Percentiles rank a stretch among this genome's conserved stretches.
phyloP scores from a whole-genome alignment of 1,284 basidiomycete species.

The Waitea zeae region DNA sequence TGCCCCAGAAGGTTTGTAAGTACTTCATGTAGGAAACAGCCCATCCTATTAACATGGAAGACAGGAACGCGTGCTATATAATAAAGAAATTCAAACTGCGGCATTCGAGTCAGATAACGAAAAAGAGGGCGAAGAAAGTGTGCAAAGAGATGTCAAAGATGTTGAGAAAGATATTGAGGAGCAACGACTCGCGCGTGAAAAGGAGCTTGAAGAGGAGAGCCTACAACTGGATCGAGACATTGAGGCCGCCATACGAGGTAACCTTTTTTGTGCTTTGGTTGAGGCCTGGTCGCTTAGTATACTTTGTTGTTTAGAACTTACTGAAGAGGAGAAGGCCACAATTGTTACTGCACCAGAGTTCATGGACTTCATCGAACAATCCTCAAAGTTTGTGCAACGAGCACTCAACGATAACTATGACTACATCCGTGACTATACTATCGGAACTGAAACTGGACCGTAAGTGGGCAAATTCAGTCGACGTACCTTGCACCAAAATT shows the following conservation, averaged over 20 bases:
- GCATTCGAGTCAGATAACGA: constrained; percentile 32
- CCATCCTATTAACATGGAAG: constrained; percentile 2
- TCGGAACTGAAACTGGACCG: constrained; percentile 63
- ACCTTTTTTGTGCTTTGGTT: constrained; percentile 9
- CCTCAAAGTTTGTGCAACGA: constrained; percentile 89
- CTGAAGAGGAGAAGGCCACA: constrained; percentile 67
- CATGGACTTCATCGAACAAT: constrained; percentile 83
- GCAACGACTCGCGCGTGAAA: constrained; percentile 53
- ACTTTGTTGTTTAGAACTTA: constrained; percentile 61
- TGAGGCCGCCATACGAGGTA: constrained; percentile 67
- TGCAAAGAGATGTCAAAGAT: constrained; percentile 50
- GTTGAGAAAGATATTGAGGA: constrained; percentile 38
- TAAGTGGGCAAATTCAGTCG: constrained; percentile 17
- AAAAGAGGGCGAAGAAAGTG: constrained; percentile 48
- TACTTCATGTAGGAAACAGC: neutral
- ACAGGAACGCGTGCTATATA: constrained; percentile 81
- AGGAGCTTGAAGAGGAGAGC: constrained; percentile 69
- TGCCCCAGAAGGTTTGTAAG: constrained; percentile 64
- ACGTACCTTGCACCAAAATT: neutral
- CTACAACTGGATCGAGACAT: constrained; percentile 65
- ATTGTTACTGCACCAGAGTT: constrained; percentile 82
- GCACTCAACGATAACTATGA: constrained; percentile 96
- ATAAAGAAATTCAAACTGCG: constrained; percentile 85
- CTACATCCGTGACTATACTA: constrained; percentile 89
- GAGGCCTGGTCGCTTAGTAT: neutral